Base-by-base conservation (phyloP, 2,329 filamentous ascomycete species). In the Aspergillus puulaauensis region DNA sequence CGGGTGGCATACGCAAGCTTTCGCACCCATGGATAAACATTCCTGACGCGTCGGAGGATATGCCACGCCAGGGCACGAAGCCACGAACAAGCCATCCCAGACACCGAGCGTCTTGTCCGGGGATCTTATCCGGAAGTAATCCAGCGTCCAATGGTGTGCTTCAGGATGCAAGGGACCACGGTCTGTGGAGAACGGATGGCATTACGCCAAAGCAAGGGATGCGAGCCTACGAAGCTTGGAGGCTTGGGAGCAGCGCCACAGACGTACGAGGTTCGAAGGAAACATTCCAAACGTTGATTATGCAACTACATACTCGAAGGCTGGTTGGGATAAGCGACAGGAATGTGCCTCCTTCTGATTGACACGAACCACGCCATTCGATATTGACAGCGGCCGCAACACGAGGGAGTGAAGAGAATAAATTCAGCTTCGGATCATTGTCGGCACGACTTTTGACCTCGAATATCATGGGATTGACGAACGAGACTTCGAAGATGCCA, bases 401-500 rank as follows among this genome's bases (percentile, higher is more conserved):
- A 77, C 74, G 71, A 75, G 70, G 68, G 73, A 76, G 75, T 61
- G 24, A 56, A 51, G 52, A 61, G 65, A 63, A 60, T 64, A 58
- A 49, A 54, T 70, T 65, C 61, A 44, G 33, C 45, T 58, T 51
- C 56, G 9, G 63, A 61, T 77, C 64, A 62, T 61, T 77, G 40
- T 78, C 60, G 75, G 75, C 75, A 78, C 64, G 60, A 51, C 69
- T 70, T 74, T 77, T 78, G 75, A 78, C 75, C 75, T 77, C 75
- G 70, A 74, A 69, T 69, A 72, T 73, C 74, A 75, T 73, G 68
- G 66, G 70, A 51, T 66, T 69, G 73, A 75, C 66, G 63, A 63
- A 77, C 72, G 70, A 77, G 74, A 73, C 75, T 78, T 78, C 75
- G 75, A 78, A 72, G 65, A 68, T 76, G 75, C 75, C 75, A 47